Percentiles rank a stretch among this genome's conserved stretches.
phyloP scores from a whole-genome alignment of 371 early-diverging fungal species.

The Mucor saturninus region DNA sequence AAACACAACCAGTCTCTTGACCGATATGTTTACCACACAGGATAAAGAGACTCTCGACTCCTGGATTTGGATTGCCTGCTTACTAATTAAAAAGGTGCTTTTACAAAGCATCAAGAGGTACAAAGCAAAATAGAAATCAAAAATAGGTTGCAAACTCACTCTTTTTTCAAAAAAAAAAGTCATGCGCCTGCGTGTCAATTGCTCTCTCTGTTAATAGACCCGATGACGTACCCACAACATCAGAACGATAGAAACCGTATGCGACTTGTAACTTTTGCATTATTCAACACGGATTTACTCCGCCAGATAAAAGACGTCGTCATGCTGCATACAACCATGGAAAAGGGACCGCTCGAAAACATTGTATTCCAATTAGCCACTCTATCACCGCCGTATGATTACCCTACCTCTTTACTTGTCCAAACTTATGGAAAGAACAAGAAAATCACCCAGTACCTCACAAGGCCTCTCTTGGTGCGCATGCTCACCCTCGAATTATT shows the following conservation, averaged over 20 bases:
- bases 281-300: constrained; percentile 9
- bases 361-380: constrained; percentile 11
- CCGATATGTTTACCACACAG: constrained; percentile 8
- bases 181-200: constrained; percentile 1
- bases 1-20: not conserved
- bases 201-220: not conserved
- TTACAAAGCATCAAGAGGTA: constrained; percentile 13
- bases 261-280: constrained; percentile 22
- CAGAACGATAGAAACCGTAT: not conserved
- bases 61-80: constrained; percentile 26
- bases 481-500: constrained; percentile 13
- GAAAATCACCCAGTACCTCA: constrained; percentile 8
- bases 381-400: constrained; percentile 21
- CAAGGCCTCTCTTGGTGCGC: constrained; percentile 3
- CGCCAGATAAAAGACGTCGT: constrained; percentile 1
- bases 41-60: constrained; percentile 19
- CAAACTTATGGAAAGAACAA: not conserved
- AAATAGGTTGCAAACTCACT: not conserved
- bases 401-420: constrained; percentile 11
- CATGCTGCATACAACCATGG: not conserved
- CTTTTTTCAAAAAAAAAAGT: too few relatives aligned
- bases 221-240: constrained; percentile 2
- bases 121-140: not conserved
- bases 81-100: constrained; percentile 31
- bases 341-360: not conserved